phyloP scores from a whole-genome alignment of 305 asterid species.

The Striga hermonthica region DNA sequence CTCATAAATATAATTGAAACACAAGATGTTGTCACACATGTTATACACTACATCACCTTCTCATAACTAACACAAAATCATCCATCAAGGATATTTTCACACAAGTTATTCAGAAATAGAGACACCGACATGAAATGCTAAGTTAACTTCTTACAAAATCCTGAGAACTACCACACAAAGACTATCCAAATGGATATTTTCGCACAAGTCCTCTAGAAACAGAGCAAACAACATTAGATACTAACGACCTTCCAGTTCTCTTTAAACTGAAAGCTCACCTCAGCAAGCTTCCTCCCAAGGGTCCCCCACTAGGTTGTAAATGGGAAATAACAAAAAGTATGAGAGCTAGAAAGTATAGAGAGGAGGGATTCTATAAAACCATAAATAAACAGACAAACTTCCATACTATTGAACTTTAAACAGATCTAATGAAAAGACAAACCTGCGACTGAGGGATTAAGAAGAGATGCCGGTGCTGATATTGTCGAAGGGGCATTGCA shows the following conservation, averaged over 20 bases:
- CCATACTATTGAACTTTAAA: conserved; percentile 8
- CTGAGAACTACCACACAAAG: no score
- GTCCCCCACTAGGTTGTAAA: conserved; percentile 16
- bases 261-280: conserved; percentile 2
- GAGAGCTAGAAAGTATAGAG: neutral
- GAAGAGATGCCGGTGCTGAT: conserved; percentile 54
- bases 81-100: no score
- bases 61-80: no score
- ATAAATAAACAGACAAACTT: conserved; percentile 15
- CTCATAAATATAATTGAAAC: no score
- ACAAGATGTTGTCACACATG: no score
- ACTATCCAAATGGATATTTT: no score
- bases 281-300: conserved; percentile 5
- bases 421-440: conserved; percentile 33
- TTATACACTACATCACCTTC: no score
- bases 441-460: conserved; percentile 59
- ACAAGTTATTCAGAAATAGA: no score
- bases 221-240: neutral
- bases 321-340: conserved; percentile 9
- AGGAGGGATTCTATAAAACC: conserved; percentile 8
- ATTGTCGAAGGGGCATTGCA: conserved; percentile 62
- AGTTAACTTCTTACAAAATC: no score
- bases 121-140: no score
- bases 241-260: neutral
- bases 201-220: conserved; percentile 10